Percentiles rank a stretch among this genome's conserved stretches.
phyloP scores from a whole-genome alignment of 73 alveolate species.

The Halteria grandinella region DNA sequence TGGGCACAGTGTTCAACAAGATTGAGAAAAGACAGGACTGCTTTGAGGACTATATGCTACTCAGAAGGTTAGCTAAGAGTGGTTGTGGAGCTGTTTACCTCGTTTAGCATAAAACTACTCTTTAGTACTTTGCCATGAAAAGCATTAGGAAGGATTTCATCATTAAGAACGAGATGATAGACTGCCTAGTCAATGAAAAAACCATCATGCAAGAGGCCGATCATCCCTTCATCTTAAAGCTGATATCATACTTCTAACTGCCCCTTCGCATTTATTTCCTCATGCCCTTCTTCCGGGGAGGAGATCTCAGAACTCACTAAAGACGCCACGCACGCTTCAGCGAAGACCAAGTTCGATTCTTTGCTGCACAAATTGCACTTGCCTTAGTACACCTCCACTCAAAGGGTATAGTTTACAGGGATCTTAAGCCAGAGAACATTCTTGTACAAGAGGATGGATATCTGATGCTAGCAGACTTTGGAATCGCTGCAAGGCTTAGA shows the following conservation, averaged over 20 bases:
- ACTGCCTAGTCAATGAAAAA: constrained; percentile 80
- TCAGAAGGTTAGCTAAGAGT: constrained; percentile 69
- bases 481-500: constrained; percentile 38
- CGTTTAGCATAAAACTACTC: constrained; percentile 25
- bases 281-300: constrained; percentile 82
- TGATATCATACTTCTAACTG: constrained; percentile 80
- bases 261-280: constrained; percentile 89
- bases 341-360: constrained; percentile 71
- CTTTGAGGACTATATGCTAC: constrained; percentile 67
- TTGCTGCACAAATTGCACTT: constrained; percentile 71
- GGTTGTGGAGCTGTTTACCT: constrained; percentile 64
- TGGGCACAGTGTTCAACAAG: too few species aligned
- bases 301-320: constrained; percentile 32
- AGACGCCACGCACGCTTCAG: constrained; percentile 23
- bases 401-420: constrained; percentile 53
- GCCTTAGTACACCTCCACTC: constrained; percentile 63
- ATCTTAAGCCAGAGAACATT: constrained; percentile 72
- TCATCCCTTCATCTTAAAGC: constrained; percentile 84
- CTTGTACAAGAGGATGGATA: constrained; percentile 68
- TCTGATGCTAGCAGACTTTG: constrained; percentile 70
- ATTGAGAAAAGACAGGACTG: too few species aligned
- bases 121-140: constrained; percentile 72
- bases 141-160: constrained; percentile 85
- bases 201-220: constrained; percentile 76
- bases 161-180: constrained; percentile 84